These are phyloP conservation scores for Fusarium setosum DNA, from an alignment of 2,329 filamentous ascomycete genomes.

Conservation along the genomic window DNA sequence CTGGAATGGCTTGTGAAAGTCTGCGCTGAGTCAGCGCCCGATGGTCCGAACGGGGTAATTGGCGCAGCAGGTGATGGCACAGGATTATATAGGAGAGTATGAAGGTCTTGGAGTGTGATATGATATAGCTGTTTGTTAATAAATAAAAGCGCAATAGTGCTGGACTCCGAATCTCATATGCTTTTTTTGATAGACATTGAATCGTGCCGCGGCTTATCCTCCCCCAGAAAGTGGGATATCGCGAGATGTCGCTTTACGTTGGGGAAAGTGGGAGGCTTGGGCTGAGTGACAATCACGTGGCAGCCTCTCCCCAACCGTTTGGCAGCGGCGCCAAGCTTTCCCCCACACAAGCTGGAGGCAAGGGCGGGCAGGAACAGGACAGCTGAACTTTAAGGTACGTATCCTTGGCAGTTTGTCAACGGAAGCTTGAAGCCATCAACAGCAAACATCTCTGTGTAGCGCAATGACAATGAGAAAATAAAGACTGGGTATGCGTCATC, in stretches of 20 bases:
- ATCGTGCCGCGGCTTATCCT: constrained; percentile 1
- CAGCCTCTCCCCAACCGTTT: constrained; percentile 30
- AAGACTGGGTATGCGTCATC: no score
- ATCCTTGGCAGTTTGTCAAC: not conserved
- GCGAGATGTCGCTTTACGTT: constrained; percentile 15
- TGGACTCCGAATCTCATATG: not conserved
- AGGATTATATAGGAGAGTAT: no score
- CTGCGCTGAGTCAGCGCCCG: constrained; percentile 25
- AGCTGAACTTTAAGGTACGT: not conserved
- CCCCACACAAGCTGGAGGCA: not conserved
- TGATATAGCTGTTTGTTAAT: not conserved
- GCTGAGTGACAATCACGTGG: constrained; percentile 26
- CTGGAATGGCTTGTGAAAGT: constrained; percentile 42
- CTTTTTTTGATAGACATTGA: not conserved
- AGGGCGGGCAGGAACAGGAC: no score
- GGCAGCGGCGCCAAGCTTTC: constrained; percentile 5
- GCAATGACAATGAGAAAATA: no score
- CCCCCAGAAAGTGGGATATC: not conserved
- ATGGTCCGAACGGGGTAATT: constrained; percentile 6
- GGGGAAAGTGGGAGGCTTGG: constrained; percentile 12
- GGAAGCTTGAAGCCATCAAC: not conserved
- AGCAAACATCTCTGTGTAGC: no score
- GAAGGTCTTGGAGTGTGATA: no score
- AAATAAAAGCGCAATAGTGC: not conserved
- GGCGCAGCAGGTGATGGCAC: not conserved